Percentiles rank a stretch among this genome's conserved stretches.
Evolutionary conservation across 768 basidiomycete genomes (phyloP).

Genomic region (Mrakia gelida): DNA sequence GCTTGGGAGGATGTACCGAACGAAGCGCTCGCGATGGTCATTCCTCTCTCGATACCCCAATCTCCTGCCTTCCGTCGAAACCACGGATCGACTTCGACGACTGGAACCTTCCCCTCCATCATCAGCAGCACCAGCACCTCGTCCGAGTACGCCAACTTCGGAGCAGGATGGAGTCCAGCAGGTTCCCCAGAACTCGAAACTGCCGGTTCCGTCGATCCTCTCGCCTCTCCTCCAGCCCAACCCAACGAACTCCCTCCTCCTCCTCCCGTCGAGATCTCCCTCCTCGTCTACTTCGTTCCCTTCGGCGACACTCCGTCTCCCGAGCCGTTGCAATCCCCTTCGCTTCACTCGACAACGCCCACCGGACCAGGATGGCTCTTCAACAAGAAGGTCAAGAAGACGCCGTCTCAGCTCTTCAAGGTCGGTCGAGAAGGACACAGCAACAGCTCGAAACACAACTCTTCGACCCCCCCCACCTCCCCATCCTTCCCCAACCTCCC

Average conservation of each 20-base stretch:
- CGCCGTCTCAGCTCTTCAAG: conserved; percentile 19
- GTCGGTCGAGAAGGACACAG: not conserved
- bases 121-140: not conserved
- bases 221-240: not conserved
- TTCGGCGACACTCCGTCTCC: conserved; percentile 10
- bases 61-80: conserved; percentile 2
- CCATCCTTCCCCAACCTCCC: not conserved
- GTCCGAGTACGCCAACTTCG: conserved; percentile 16
- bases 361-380: conserved; percentile 18
- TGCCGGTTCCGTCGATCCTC: not conserved
- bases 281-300: conserved; percentile 33
- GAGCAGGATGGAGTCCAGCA: not conserved
- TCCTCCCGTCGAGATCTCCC: conserved; percentile 28
- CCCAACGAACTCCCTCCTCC: not conserved
- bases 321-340: not conserved
- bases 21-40: conserved; percentile 33
- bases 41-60: conserved; percentile 24
- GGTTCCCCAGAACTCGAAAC: not conserved
- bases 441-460: not conserved
- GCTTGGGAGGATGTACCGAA: conserved; percentile 33
- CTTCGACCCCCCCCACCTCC: not conserved
- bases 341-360: conserved; percentile 13
- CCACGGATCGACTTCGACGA: conserved; percentile 12
- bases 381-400: conserved; percentile 28
- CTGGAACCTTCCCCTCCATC: not conserved